Conservation (phyloP, 805 yeast genomes). For the Candida golubevii region DNA sequence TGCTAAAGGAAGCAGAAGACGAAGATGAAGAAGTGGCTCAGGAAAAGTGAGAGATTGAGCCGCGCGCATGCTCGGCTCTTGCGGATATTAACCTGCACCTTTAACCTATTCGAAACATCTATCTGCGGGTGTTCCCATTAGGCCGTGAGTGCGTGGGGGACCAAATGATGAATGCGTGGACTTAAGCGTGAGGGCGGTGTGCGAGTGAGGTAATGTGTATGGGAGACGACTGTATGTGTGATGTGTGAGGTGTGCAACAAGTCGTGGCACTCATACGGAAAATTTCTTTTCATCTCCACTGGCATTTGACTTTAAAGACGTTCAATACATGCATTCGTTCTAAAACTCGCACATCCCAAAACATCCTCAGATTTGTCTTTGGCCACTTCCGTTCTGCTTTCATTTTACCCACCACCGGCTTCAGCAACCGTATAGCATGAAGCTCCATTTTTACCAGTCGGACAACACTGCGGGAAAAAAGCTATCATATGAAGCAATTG, state of each 20-base stretch:
- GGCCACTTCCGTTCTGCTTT: no score
- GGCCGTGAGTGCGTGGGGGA: neutral
- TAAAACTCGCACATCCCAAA: neutral
- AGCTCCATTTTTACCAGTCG: constrained; percentile 10
- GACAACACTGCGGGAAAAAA: constrained; percentile 10
- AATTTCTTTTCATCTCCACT: constrained; percentile 3
- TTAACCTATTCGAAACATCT: neutral
- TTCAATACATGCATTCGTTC: neutral
- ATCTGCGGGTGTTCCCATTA: neutral
- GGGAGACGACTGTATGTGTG: neutral
- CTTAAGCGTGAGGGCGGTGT: no score
- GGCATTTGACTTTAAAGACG: constrained; percentile 7
- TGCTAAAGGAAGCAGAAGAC: no score
- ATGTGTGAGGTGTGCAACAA: constrained; percentile 3
- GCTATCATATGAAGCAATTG: constrained; percentile 9
- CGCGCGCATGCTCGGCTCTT: neutral
- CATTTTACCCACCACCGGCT: no score
- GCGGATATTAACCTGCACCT: neutral
- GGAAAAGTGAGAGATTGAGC: no score
- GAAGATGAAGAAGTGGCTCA: no score
- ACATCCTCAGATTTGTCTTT: no score
- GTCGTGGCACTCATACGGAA: neutral
- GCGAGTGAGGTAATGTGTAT: neutral
- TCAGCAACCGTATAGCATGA: constrained; percentile 4
- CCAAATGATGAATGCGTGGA: no score